phyloP scores from a whole-genome alignment of 1,284 basidiomycete genomes.

The Trametes polyzona region DNA sequence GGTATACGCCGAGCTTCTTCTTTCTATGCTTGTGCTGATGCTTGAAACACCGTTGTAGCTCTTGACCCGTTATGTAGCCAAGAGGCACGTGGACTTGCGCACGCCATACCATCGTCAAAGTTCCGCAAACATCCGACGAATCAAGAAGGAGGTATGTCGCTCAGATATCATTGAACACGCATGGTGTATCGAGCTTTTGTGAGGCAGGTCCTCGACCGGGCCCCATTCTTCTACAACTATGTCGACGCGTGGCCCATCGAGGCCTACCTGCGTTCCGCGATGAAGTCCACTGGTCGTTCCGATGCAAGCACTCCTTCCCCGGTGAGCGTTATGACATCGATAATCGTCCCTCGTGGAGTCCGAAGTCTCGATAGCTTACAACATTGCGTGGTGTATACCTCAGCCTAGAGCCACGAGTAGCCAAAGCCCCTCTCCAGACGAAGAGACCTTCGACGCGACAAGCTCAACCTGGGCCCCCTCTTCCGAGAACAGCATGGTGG shows the following conservation, averaged over 20 bases:
- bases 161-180: background rate
- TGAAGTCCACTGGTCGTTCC: background rate
- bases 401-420: too few species aligned
- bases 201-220: background rate
- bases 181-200: too few species aligned
- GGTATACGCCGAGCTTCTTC: background rate
- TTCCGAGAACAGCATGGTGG: too few species aligned
- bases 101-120: background rate
- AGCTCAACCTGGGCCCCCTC: too few species aligned
- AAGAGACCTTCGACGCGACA: too few species aligned
- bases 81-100: background rate
- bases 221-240: background rate
- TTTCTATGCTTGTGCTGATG: background rate
- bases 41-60: too few species aligned
- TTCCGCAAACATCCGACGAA: background rate
- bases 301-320: background rate
- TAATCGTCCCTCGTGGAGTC: background rate
- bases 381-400: background rate
- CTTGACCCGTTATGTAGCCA: background rate
- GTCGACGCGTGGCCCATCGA: constrained; percentile 6
- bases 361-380: background rate
- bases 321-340: too few species aligned
- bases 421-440: too few species aligned
- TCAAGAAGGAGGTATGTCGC: background rate
- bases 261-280: background rate